These are phyloP conservation scores for Raddia guianensis DNA, from an alignment of 176 grass and related monocot genomes.

Conservation along the genomic window DNA sequence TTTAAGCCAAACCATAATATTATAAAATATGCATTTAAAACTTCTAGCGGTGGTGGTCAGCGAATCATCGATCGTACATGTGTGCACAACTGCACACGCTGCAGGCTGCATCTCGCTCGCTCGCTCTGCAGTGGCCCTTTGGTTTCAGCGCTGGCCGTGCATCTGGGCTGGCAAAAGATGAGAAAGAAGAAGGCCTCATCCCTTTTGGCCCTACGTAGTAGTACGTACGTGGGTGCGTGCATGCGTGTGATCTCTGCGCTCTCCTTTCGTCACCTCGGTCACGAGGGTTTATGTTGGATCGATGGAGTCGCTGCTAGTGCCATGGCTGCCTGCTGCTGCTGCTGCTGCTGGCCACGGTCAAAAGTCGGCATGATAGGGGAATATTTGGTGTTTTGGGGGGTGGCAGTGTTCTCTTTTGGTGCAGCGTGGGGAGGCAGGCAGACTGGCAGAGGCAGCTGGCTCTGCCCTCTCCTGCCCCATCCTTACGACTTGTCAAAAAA, in stretches of 20 bases:
- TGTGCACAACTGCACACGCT: too few relatives aligned
- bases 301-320: background rate
- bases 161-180: background rate
- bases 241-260: background rate
- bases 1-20: too few relatives aligned
- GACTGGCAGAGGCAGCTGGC: background rate
- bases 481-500: background rate
- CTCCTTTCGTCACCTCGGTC: background rate
- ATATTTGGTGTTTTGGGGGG: conserved; percentile 69
- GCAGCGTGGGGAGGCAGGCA: conserved; percentile 33
- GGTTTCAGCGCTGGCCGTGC: background rate
- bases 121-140: background rate
- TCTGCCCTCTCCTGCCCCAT: background rate
- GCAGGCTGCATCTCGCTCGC: too few relatives aligned
- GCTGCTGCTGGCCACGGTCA: conserved; percentile 37
- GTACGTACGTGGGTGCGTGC: background rate
- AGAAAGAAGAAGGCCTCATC: background rate
- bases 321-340: background rate
- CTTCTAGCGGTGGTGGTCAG: too few relatives aligned
- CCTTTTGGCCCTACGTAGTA: conserved; percentile 27
- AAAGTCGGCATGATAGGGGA: conserved; percentile 68
- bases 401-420: conserved; percentile 36
- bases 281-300: too few relatives aligned
- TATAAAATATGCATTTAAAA: too few relatives aligned
- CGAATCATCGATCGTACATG: too few relatives aligned